Percentiles rank a stretch among this genome's conserved stretches.
Conservation (phyloP, 2,329 filamentous ascomycete species). For the Diaporthe eres region DNA sequence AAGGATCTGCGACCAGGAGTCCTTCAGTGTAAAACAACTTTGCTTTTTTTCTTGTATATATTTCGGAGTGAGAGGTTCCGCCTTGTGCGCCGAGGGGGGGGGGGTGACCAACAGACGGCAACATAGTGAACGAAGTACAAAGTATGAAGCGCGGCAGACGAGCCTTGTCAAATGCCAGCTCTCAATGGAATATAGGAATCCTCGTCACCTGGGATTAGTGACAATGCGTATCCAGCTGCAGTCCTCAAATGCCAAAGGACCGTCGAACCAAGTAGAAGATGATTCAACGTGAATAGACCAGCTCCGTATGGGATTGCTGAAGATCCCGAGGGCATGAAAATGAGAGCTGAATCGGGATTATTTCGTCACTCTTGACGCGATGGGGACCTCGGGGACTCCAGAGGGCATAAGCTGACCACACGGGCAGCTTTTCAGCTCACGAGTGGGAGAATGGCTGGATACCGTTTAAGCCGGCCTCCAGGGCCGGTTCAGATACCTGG, state of each 20-base stretch:
- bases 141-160: background rate
- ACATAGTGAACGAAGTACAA: background rate
- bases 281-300: no score
- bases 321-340: no score
- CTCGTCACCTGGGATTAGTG: background rate
- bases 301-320: background rate
- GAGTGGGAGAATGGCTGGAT: no score
- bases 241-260: background rate
- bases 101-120: background rate
- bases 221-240: background rate
- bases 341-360: no score
- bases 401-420: background rate
- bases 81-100: background rate
- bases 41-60: constrained; percentile 36
- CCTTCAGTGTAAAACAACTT: background rate
- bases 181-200: background rate
- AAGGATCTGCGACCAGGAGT: background rate
- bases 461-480: background rate
- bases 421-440: background rate
- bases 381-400: no score
- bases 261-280: background rate
- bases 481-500: background rate
- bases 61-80: background rate
- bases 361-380: no score
- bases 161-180: background rate